Percentiles rank a stretch among this genome's conserved stretches.
These are phyloP conservation scores for Lyophyllum decastes DNA, from an alignment of 768 basidiomycete genomes.

Conservation along the genomic window DNA sequence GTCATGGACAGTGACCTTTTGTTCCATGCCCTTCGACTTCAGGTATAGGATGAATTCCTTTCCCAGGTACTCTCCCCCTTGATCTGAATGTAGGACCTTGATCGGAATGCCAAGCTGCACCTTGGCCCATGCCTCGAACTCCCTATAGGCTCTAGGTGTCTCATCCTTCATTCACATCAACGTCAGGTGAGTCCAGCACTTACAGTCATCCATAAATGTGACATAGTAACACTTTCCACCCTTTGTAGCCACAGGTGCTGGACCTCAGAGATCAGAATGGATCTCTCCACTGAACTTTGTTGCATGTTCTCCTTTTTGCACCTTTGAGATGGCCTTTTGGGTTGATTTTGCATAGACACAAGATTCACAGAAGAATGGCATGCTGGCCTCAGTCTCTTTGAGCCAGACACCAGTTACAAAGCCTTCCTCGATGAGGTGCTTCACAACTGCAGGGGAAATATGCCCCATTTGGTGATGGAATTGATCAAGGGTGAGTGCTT, in stretches of 20 bases:
- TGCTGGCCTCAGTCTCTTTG: not conserved
- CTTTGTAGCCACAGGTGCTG: constrained; percentile 24
- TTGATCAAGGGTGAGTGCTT: constrained; percentile 21
- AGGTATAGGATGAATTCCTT: constrained; percentile 33
- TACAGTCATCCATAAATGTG: not conserved
- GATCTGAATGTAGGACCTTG: constrained; percentile 42
- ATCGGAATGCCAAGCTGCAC: constrained; percentile 27
- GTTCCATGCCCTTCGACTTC: constrained; percentile 34
- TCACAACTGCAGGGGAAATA: constrained; percentile 10
- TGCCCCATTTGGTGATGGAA: constrained; percentile 29
- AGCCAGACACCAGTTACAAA: not conserved
- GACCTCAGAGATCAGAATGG: constrained; percentile 43
- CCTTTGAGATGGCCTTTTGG: constrained; percentile 24
- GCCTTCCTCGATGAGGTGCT: not conserved
- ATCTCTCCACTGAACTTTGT: not conserved
- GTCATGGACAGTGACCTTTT: constrained; percentile 39
- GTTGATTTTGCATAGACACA: constrained; percentile 46
- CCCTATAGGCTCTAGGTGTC: not conserved
- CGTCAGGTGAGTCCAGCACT: not conserved
- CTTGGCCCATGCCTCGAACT: constrained; percentile 15
- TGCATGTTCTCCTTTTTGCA: not conserved
- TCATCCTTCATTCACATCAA: not conserved
- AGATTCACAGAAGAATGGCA: constrained; percentile 36
- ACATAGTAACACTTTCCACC: not conserved
- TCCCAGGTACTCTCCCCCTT: constrained; percentile 44